Percentiles rank a stretch among this genome's conserved stretches.
phyloP scores from a whole-genome alignment of 2,329 filamentous ascomycete genomes.

The Setomelanomma holmii region DNA sequence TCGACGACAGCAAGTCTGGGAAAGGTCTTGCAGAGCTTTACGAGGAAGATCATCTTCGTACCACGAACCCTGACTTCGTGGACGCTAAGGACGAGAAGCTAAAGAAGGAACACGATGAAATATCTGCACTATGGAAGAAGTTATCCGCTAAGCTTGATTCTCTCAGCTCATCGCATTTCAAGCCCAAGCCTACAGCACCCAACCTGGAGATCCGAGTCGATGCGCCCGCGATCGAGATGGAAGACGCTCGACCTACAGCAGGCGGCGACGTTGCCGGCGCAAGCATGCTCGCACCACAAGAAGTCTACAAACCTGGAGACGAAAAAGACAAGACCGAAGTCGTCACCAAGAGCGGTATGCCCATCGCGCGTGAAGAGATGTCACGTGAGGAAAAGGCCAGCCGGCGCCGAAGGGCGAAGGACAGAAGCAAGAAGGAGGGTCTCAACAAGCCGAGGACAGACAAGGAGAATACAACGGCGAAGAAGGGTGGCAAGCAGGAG shows the following conservation, averaged over 20 bases:
- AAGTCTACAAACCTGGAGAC: slow-evolving; percentile 85
- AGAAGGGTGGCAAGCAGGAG: slow-evolving; percentile 54
- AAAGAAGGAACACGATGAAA: slow-evolving; percentile 81
- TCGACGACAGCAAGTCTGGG: slow-evolving; percentile 87
- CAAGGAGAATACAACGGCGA: slow-evolving; percentile 50
- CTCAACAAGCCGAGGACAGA: slow-evolving; percentile 54
- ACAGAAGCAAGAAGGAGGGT: slow-evolving; percentile 76
- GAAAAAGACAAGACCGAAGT: slow-evolving; percentile 74
- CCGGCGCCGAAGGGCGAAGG: slow-evolving; percentile 81
- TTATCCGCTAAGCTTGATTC: slow-evolving; percentile 83
- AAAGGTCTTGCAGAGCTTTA: slow-evolving; percentile 91
- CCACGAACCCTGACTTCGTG: slow-evolving; percentile 79
- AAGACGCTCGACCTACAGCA: slow-evolving; percentile 89
- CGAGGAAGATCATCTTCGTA: slow-evolving; percentile 87
- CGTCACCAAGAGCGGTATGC: slow-evolving; percentile 77
- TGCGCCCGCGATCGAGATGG: slow-evolving; percentile 90
- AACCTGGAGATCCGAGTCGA: slow-evolving; percentile 86
- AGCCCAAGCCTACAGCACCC: slow-evolving; percentile 83
- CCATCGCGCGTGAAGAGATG: slow-evolving; percentile 85
- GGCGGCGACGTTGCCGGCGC: slow-evolving; percentile 73
- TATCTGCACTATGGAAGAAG: slow-evolving; percentile 82
- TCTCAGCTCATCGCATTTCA: slow-evolving; percentile 93
- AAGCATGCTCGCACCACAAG: slow-evolving; percentile 88
- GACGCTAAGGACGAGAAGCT: slow-evolving; percentile 84
- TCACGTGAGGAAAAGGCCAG: slow-evolving; percentile 82